Evolutionary conservation across 306 rosid species (phyloP).

Genomic region (Castanea mollissima): DNA sequence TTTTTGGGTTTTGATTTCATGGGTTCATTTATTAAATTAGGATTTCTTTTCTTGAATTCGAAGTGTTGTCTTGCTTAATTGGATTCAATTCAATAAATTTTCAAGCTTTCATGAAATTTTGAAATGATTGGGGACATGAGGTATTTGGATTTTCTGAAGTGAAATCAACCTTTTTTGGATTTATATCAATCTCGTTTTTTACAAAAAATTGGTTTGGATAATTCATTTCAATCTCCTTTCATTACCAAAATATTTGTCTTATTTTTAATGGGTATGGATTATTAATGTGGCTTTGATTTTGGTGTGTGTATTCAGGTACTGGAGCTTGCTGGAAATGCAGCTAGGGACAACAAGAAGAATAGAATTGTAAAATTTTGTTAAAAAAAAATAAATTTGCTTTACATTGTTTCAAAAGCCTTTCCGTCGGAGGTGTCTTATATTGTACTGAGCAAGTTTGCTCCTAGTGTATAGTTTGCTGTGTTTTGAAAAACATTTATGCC

Average conservation of each 20-base stretch:
- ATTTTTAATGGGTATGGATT: background rate
- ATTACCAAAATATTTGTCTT: background rate
- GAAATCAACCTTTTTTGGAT: background rate
- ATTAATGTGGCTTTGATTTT: background rate
- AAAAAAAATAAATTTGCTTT: no score
- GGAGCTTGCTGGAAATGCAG: constrained; percentile 87
- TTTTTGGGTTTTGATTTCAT: background rate
- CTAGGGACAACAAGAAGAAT: constrained; percentile 89
- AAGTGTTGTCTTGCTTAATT: background rate
- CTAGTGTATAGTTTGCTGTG: no score
- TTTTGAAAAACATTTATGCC: no score
- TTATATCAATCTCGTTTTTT: no score
- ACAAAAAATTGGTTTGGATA: no score
- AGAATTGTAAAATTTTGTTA: constrained; percentile 42
- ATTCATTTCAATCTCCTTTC: background rate
- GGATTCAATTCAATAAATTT: background rate
- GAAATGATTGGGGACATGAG: background rate
- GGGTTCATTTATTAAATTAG: background rate
- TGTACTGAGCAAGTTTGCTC: no score
- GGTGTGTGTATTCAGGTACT: constrained; percentile 40
- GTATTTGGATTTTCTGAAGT: background rate
- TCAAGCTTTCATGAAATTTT: background rate
- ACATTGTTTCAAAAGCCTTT: no score
- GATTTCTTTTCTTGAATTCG: no score
- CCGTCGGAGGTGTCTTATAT: no score